Conservation (phyloP, 2,329 filamentous ascomycete species). For the Fusarium napiforme region DNA sequence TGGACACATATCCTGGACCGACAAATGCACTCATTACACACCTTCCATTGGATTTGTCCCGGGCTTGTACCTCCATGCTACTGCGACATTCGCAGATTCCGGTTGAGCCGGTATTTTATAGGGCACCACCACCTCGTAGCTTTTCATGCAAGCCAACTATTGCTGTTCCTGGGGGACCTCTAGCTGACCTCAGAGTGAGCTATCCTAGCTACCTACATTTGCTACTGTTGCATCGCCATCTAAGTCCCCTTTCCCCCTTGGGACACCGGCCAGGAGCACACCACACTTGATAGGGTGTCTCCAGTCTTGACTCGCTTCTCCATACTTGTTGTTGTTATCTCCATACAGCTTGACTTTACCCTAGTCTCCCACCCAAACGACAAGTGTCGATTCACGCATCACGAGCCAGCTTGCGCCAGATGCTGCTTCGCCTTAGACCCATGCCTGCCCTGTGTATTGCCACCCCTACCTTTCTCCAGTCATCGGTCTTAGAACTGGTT, state of each 20-base stretch:
- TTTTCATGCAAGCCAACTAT: constrained; percentile 34
- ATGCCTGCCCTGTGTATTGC: constrained; percentile 7
- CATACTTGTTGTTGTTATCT: constrained; percentile 14
- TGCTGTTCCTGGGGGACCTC: constrained; percentile 25
- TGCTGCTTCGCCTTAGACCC: constrained; percentile 39
- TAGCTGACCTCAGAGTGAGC: constrained; percentile 11
- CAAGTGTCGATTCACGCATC: constrained; percentile 38
- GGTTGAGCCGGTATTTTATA: constrained; percentile 19
- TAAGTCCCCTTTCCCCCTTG: constrained; percentile 29
- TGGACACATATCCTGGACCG: neutral
- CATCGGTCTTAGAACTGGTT: constrained; percentile 16
- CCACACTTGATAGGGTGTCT: constrained; percentile 16
- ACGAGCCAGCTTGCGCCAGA: constrained; percentile 39
- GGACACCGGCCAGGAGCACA: constrained; percentile 39
- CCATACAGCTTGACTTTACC: constrained; percentile 13
- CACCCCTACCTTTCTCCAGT: constrained; percentile 25
- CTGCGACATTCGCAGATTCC: constrained; percentile 10
- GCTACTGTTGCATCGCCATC: constrained; percentile 25
- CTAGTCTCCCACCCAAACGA: constrained; percentile 21
- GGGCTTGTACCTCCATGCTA: constrained; percentile 14
- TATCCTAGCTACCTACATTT: constrained; percentile 14
- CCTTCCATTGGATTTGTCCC: constrained; percentile 5
- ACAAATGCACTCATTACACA: constrained; percentile 8
- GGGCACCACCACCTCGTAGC: constrained; percentile 22
- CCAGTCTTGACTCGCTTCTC: constrained; percentile 27